These are phyloP conservation scores for Lepidium didymum DNA, from an alignment of 345 rosid species.

Conservation along the genomic window DNA sequence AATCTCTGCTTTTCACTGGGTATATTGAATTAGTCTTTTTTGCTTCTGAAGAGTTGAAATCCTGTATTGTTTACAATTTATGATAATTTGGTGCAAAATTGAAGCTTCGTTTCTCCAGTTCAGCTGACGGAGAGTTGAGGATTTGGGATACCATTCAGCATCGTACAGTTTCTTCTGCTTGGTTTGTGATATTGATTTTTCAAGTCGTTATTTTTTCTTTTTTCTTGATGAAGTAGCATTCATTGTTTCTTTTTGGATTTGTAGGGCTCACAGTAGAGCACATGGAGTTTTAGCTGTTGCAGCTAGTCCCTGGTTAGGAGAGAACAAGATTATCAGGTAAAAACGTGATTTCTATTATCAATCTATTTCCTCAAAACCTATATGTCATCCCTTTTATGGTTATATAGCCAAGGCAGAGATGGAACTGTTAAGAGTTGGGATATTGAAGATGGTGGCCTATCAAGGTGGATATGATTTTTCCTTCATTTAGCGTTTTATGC, in stretches of 20 bases:
- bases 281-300: slow-evolving; percentile 76
- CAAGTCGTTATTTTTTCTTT: background rate
- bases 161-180: slow-evolving; percentile 63
- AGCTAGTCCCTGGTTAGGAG: slow-evolving; percentile 49
- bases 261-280: slow-evolving; percentile 82
- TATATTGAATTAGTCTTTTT: slow-evolving; percentile 18
- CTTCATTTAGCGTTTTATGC: background rate
- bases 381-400: background rate
- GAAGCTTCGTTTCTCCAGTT: slow-evolving; percentile 36
- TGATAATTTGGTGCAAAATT: background rate
- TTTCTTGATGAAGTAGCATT: background rate
- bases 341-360: background rate
- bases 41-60: background rate
- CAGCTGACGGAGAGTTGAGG: slow-evolving; percentile 84
- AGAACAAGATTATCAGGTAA: slow-evolving; percentile 71
- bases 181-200: slow-evolving; percentile 33
- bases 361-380: background rate
- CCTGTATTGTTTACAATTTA: background rate
- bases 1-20: slow-evolving; percentile 72
- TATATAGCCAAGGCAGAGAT: slow-evolving; percentile 84
- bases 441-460: slow-evolving; percentile 69
- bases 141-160: slow-evolving; percentile 77
- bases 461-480: slow-evolving; percentile 38
- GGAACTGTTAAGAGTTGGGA: slow-evolving; percentile 95
- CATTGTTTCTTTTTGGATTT: background rate